These are phyloP conservation scores for Phaeosphaeriaceae sp. DNA, from an alignment of 2,329 filamentous ascomycete species.

Conservation along the genomic window DNA sequence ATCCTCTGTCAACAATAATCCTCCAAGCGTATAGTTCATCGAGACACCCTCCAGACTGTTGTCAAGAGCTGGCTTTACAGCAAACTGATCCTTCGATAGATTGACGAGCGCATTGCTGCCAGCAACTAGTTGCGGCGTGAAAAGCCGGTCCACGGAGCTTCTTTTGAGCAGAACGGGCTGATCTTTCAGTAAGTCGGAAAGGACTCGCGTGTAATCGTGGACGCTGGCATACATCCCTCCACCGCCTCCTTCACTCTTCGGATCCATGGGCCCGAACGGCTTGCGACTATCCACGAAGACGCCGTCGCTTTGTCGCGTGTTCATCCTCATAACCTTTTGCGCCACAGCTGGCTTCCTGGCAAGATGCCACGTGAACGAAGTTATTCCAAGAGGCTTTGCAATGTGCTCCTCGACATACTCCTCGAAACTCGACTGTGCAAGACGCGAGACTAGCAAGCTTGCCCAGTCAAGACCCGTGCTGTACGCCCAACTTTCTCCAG, in stretches of 20 bases:
- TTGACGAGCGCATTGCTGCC: constrained; percentile 36
- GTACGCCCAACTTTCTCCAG: constrained; percentile 59
- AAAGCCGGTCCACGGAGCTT: constrained; percentile 26
- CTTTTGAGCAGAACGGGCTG: constrained; percentile 21
- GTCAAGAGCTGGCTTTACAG: constrained; percentile 13
- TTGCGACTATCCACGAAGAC: constrained; percentile 5
- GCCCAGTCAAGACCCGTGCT: constrained; percentile 59
- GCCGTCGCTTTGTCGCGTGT: constrained; percentile 17
- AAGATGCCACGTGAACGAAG: constrained; percentile 29
- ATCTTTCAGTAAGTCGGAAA: constrained; percentile 28
- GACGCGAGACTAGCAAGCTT: constrained; percentile 51
- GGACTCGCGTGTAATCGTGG: constrained; percentile 30
- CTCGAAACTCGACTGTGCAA: constrained; percentile 50
- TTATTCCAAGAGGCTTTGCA: constrained; percentile 51
- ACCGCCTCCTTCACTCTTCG: constrained; percentile 24
- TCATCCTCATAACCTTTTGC: constrained; percentile 25
- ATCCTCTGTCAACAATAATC: constrained; percentile 25
- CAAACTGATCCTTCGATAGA: constrained; percentile 17
- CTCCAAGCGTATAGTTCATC: constrained; percentile 24
- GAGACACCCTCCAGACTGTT: constrained; percentile 17
- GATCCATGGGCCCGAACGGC: constrained; percentile 16
- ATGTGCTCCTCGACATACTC: constrained; percentile 54
- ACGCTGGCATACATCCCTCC: constrained; percentile 27
- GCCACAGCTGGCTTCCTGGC: constrained; percentile 18
- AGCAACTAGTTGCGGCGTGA: constrained; percentile 28